Evolutionary conservation across 2,329 filamentous ascomycete genomes (phyloP), one percentile per base, ranked within the genome.

Genomic region (Epichloe coenophiala): DNA sequence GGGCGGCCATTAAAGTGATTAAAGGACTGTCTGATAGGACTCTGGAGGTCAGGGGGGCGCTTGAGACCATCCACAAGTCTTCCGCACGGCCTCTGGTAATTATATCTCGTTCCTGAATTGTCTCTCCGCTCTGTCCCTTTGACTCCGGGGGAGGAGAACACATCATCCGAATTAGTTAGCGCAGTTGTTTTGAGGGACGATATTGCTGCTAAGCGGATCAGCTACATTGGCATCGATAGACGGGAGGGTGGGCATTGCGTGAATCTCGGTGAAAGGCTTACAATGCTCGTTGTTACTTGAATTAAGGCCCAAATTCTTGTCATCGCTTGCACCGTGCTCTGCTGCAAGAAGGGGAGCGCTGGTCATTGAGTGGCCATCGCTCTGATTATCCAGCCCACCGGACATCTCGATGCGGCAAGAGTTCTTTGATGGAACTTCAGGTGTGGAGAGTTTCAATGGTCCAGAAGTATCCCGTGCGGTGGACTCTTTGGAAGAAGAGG

Each of bases 401-500:
- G 49, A 41, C 51, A 51, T 51, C 5, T 45, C 45, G 19, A 45
- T n/a, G n/a, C 40, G 41, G 33, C 39, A 53, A 41, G 40, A 19
- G 13, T 33, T 44, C 21, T 40, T 47, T 38, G 48, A 48, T 12
- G 40, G 17, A 15, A n/a, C 19, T 21, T 43, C 40, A 8, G 48
- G 42, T 5, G 45, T 51, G 5, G 38, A 27, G 6, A 35, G 31
- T 31, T 41, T n/a, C 23, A 42, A 21, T 15, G 27, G 13, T 15
- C 23, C 23, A 38, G 42, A 19, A 9, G 5, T 37, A 6, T 46
- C 46, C 11, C 17, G 35, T 37, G 9, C 27, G 27, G 19, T 21
- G 12, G 49, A 49, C 9, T 35, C 45, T 33, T 48, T 53, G 19
- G 51, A 51, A 17, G 51, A 48, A n/a, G 48, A 42, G 9, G 51